A percentile compares a stretch with the other conserved stretches of the same genome.
phyloP scores from a whole-genome alignment of 2,329 filamentous ascomycete species.

The Hypoxylon sp. region DNA sequence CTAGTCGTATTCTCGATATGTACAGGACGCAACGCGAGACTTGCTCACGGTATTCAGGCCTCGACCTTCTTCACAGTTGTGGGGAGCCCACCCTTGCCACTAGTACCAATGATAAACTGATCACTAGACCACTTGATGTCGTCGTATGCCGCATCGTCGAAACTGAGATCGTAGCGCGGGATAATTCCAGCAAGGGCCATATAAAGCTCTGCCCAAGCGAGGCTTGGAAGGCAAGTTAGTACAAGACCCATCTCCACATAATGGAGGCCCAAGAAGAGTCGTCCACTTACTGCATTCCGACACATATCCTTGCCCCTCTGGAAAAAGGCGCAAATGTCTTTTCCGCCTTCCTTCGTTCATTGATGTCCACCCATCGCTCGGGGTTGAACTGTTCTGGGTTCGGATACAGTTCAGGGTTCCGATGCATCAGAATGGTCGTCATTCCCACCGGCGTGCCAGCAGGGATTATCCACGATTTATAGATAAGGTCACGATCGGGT shows the following conservation, averaged over 20 bases:
- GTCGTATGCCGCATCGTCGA: too few species aligned
- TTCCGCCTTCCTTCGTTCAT: slow-evolving; percentile 39
- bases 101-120: too few species aligned
- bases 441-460: slow-evolving; percentile 52
- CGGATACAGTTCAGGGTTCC: slow-evolving; percentile 47
- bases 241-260: neutral
- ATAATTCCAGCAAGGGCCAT: slow-evolving; percentile 29
- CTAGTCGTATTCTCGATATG: too few species aligned
- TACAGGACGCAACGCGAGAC: too few species aligned
- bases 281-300: slow-evolving; percentile 50
- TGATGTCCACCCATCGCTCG: slow-evolving; percentile 49
- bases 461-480: slow-evolving; percentile 49
- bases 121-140: too few species aligned
- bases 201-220: slow-evolving; percentile 49
- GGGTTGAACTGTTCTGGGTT: slow-evolving; percentile 49
- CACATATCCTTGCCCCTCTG: slow-evolving; percentile 47
- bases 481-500: slow-evolving; percentile 51
- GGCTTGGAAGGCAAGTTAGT: slow-evolving; percentile 38
- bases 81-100: too few species aligned
- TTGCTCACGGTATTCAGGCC: too few species aligned
- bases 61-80: too few species aligned
- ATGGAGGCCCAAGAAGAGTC: slow-evolving; percentile 28
- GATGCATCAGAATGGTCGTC: slow-evolving; percentile 50
- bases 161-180: too few species aligned
- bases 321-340: slow-evolving; percentile 49